Percentiles rank a stretch among this genome's conserved stretches.
Evolutionary conservation across 768 basidiomycete species (phyloP).

Genomic region (Lyophyllum semitale): DNA sequence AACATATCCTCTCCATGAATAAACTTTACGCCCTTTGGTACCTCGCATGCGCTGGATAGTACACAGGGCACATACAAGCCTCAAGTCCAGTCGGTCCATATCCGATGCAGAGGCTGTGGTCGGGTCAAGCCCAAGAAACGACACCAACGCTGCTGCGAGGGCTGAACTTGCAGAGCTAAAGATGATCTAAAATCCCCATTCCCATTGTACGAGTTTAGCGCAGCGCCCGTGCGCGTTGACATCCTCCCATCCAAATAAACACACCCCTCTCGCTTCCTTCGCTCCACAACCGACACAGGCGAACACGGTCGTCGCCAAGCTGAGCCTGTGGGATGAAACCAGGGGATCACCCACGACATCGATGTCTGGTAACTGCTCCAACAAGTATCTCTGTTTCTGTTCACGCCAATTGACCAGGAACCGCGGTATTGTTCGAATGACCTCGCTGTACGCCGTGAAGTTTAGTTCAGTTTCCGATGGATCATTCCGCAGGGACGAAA

Average conservation of each 20-base stretch:
- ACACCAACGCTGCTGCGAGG: background rate
- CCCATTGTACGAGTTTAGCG: background rate
- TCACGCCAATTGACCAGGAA: background rate
- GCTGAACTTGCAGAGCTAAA: background rate
- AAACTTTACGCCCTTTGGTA: background rate
- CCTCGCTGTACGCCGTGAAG: background rate
- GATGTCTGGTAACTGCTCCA: background rate
- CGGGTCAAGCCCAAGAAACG: background rate
- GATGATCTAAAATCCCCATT: background rate
- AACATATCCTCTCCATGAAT: background rate
- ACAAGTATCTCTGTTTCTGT: background rate
- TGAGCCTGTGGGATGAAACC: background rate
- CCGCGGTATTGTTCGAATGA: background rate
- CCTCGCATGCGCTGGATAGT: background rate
- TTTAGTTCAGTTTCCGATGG: background rate
- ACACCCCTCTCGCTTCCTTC: background rate
- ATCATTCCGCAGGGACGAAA: background rate
- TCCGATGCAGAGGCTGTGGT: background rate
- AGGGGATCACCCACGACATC: background rate
- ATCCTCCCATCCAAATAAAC: conserved; percentile 2
- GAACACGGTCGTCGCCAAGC: background rate
- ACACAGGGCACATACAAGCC: background rate
- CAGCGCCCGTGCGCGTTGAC: background rate
- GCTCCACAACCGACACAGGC: background rate
- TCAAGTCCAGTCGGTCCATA: background rate